Evolutionary conservation across 768 basidiomycete species (phyloP).

Genomic region (Phaffia tasmanica): DNA sequence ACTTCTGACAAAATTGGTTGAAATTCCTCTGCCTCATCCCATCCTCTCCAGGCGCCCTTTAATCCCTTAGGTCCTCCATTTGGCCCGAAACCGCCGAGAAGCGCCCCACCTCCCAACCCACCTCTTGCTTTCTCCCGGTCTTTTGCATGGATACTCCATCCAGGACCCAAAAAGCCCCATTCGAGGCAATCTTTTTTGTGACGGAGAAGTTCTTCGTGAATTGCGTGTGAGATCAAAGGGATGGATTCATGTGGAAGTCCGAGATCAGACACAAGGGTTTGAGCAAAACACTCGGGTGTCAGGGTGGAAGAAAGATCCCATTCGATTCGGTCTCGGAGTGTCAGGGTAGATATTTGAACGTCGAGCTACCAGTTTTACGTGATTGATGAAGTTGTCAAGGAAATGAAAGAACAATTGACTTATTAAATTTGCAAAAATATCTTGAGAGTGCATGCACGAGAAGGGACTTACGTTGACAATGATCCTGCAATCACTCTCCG

Average conservation of each 20-base stretch:
- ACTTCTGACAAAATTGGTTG: constrained; percentile 76
- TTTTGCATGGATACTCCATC: constrained; percentile 34
- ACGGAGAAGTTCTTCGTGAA: constrained; percentile 89
- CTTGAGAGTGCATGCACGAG: neutral
- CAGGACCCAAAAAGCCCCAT: constrained; percentile 70
- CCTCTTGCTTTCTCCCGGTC: constrained; percentile 29
- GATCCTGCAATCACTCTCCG: constrained; percentile 39
- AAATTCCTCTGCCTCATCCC: constrained; percentile 84
- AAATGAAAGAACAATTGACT: neutral
- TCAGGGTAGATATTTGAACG: constrained; percentile 85
- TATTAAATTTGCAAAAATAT: neutral
- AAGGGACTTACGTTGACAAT: constrained; percentile 39
- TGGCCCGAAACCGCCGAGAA: constrained; percentile 39
- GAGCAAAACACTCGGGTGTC: constrained; percentile 75
- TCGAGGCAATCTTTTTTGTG: constrained; percentile 93
- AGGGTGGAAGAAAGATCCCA: constrained; percentile 88
- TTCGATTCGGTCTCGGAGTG: constrained; percentile 89
- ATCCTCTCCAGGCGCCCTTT: constrained; percentile 87
- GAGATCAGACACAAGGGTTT: constrained; percentile 68
- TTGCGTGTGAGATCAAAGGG: constrained; percentile 79
- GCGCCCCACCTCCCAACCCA: constrained; percentile 27
- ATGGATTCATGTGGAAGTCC: constrained; percentile 77
- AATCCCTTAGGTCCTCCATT: constrained; percentile 51
- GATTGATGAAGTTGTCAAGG: constrained; percentile 1
- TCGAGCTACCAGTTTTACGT: constrained; percentile 57